Percentiles rank a stretch among this genome's conserved stretches.
phyloP scores from a whole-genome alignment of 768 basidiomycete species.

The Kwoniella heveanensis region DNA sequence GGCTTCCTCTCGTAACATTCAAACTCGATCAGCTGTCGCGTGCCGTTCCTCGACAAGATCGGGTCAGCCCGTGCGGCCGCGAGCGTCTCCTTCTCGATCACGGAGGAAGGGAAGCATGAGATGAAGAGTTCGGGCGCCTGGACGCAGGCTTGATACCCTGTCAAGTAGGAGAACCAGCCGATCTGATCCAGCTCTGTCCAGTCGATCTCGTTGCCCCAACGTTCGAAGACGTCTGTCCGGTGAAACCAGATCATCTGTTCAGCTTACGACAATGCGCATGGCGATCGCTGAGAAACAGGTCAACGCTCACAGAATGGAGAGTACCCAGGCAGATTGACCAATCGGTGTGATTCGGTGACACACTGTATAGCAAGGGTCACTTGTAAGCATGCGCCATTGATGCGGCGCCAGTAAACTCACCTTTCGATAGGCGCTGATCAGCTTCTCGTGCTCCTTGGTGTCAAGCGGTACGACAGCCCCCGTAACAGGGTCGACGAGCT shows the following conservation, averaged over 20 bases:
- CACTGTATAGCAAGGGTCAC: background rate
- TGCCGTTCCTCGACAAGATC: constrained; percentile 6
- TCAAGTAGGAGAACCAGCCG: constrained; percentile 16
- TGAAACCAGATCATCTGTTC: background rate
- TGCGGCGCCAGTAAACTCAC: background rate
- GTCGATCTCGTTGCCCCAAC: constrained; percentile 21
- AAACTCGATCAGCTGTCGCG: constrained; percentile 13
- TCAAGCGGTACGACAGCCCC: background rate
- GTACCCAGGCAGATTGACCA: constrained; percentile 23
- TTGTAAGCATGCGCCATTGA: too few species aligned
- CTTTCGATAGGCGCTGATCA: background rate
- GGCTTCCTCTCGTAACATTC: constrained; percentile 23
- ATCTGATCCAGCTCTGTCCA: constrained; percentile 11
- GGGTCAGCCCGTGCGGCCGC: constrained; percentile 14
- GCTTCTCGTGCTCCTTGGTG: background rate
- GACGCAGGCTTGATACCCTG: constrained; percentile 7
- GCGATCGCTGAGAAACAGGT: background rate
- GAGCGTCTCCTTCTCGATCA: constrained; percentile 18
- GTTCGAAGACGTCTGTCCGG: constrained; percentile 21
- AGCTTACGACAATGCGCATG: too few species aligned
- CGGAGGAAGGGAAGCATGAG: constrained; percentile 26
- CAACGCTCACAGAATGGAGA: constrained; percentile 22
- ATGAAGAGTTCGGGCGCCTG: constrained; percentile 12
- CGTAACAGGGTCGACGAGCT: background rate
- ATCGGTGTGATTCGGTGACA: constrained; percentile 10